A percentile compares a stretch with the other conserved stretches of the same genome.
Conservation (phyloP, 768 basidiomycete species). For the Boletus coccyginus region DNA sequence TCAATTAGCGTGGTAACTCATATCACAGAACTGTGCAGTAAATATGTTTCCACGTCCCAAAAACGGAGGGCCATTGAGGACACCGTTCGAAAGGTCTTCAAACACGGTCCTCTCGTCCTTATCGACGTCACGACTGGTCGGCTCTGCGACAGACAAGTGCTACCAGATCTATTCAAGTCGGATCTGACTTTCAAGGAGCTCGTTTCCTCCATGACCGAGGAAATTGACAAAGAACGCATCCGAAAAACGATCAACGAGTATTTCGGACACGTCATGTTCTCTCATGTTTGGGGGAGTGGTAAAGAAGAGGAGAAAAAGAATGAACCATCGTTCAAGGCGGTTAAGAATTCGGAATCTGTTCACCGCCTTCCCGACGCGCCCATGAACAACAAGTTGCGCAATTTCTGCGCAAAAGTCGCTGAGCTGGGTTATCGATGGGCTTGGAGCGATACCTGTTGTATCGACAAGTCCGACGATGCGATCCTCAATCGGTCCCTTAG, state of each 20-base stretch:
- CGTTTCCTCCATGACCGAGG: neutral
- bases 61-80: neutral
- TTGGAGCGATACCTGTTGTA: neutral
- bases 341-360: neutral
- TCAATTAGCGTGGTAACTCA: no score
- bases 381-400: neutral
- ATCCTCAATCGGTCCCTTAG: neutral
- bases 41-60: neutral
- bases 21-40: neutral
- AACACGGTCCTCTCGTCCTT: neutral
- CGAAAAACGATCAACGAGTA: neutral
- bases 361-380: neutral
- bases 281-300: neutral
- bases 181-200: neutral
- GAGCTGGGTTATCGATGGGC: neutral
- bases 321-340: neutral
- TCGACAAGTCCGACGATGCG: neutral
- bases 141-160: neutral
- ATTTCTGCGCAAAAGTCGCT: neutral
- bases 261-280: neutral
- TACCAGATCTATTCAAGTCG: neutral
- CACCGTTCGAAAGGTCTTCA: neutral
- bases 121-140: neutral
- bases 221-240: neutral
- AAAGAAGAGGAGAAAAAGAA: neutral